Evolutionary conservation across 768 basidiomycete genomes (phyloP).

Genomic region (Rhodocollybia butyracea): DNA sequence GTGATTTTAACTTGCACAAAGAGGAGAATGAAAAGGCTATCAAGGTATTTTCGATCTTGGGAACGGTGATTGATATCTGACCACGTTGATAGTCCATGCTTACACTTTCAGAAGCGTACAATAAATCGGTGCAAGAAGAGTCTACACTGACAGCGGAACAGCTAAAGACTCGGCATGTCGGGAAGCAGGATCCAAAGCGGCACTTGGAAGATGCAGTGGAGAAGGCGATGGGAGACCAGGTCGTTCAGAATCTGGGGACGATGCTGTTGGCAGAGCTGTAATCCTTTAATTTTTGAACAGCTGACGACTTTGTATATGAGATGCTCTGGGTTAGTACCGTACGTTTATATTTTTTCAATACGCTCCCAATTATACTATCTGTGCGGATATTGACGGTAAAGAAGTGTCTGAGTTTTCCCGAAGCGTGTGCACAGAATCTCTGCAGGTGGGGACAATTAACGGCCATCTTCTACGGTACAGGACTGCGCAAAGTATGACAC

Average conservation of each 20-base stretch:
- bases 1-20: slow-evolving; percentile 88
- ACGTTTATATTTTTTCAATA: too few relatives aligned
- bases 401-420: too few relatives aligned
- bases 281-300: background rate
- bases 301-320: too few relatives aligned
- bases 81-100: slow-evolving; percentile 75
- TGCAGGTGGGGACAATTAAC: too few relatives aligned
- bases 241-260: slow-evolving; percentile 91
- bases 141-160: slow-evolving; percentile 92
- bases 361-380: background rate
- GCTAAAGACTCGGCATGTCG: slow-evolving; percentile 95
- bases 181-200: slow-evolving; percentile 96
- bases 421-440: too few relatives aligned
- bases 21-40: slow-evolving; percentile 89
- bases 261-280: slow-evolving; percentile 92
- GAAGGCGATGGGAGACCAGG: slow-evolving; percentile 96
- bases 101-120: slow-evolving; percentile 87
- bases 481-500: too few relatives aligned
- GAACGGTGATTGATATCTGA: slow-evolving; percentile 15
- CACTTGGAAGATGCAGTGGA: slow-evolving; percentile 97
- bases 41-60: slow-evolving; percentile 56
- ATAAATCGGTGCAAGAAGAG: slow-evolving; percentile 97
- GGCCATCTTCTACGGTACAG: too few relatives aligned
- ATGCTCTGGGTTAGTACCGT: too few relatives aligned
- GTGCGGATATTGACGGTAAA: background rate